phyloP scores from a whole-genome alignment of 2,329 filamentous ascomycete species.

The Microascus cirrosus region DNA sequence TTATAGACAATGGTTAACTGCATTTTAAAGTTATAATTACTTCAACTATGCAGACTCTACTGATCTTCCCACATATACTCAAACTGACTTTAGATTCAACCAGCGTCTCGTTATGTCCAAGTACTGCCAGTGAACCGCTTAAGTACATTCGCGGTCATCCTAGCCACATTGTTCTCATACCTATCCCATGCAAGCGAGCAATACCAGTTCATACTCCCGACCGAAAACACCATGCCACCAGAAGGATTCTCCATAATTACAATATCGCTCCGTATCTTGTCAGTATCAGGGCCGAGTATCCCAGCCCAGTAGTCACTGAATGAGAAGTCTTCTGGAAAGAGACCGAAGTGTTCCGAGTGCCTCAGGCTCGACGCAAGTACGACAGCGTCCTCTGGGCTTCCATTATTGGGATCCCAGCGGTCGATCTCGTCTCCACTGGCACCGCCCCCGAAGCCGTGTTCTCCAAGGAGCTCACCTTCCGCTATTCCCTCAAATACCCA shows the following conservation, averaged over 20 bases:
- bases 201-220: conserved; percentile 17
- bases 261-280: conserved; percentile 12
- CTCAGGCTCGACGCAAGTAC: conserved; percentile 13
- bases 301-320: conserved; percentile 10
- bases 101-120: neutral
- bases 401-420: conserved; percentile 16
- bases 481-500: conserved; percentile 12
- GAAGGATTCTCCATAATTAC: conserved; percentile 12
- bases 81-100: neutral
- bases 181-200: conserved; percentile 12
- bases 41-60: neutral
- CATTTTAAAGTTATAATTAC: conserved; percentile 6
- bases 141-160: conserved; percentile 13
- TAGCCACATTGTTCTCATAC: conserved; percentile 15
- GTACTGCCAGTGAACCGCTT: neutral
- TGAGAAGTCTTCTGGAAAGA: conserved; percentile 13
- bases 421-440: conserved; percentile 23
- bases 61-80: neutral
- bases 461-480: conserved; percentile 8
- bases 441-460: conserved; percentile 17
- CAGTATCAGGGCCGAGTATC: conserved; percentile 9
- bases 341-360: conserved; percentile 12
- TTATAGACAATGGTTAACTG: neutral
- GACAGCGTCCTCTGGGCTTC: conserved; percentile 17
- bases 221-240: conserved; percentile 14